These are phyloP conservation scores for Gaeumannomyces tritici DNA, from an alignment of 2,329 filamentous ascomycete species.

Conservation along the genomic window DNA sequence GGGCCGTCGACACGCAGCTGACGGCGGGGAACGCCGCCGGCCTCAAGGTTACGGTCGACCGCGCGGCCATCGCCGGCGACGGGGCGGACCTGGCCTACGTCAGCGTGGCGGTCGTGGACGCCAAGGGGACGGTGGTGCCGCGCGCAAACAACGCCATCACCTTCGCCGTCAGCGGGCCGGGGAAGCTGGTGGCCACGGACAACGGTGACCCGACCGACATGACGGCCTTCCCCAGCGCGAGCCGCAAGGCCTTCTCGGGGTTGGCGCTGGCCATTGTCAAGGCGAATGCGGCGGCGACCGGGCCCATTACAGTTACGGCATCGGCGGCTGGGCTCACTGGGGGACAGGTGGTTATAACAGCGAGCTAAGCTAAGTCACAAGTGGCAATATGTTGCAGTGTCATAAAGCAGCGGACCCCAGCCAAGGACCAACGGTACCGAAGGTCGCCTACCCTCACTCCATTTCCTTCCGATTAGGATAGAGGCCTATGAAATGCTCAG, in stretches of 20 bases:
- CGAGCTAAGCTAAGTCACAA: no score
- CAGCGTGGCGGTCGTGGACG: slow-evolving; percentile 33
- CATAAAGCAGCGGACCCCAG: no score
- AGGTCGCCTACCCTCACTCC: no score
- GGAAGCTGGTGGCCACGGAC: slow-evolving; percentile 37
- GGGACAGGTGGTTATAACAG: no score
- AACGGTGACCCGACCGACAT: slow-evolving; percentile 39
- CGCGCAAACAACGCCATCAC: slow-evolving; percentile 28
- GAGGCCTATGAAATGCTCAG: no score
- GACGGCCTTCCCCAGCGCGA: slow-evolving; percentile 25
- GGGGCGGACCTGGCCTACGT: slow-evolving; percentile 36
- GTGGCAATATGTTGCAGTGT: no score
- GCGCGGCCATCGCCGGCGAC: slow-evolving; percentile 17
- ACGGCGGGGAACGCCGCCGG: slow-evolving; percentile 12
- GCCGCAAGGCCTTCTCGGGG: slow-evolving; percentile 29
- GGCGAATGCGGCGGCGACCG: no score
- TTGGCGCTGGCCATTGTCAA: slow-evolving; percentile 28
- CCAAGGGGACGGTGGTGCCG: slow-evolving; percentile 30
- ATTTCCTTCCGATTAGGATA: no score
- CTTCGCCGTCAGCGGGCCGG: slow-evolving; percentile 32
- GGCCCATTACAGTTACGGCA: no score
- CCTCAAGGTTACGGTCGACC: no score
- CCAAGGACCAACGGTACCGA: no score
- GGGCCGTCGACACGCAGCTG: slow-evolving; percentile 32
- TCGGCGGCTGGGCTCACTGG: no score